Evolutionary conservation across 2,329 filamentous ascomycete species (phyloP).

Genomic region (Aspergillus novofumigatus): DNA sequence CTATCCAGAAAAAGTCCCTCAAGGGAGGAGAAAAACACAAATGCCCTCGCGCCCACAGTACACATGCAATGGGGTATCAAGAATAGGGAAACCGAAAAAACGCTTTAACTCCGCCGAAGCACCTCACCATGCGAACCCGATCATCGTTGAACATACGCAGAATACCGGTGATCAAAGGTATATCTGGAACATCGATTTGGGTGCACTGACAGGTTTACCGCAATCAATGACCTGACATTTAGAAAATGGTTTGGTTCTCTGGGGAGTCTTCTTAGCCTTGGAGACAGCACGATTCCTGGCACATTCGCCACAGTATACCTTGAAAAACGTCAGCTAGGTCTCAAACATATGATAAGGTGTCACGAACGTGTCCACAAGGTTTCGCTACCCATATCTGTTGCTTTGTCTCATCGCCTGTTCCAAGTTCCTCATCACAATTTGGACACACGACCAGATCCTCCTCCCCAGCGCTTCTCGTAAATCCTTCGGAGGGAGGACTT

Average conservation of each 20-base stretch:
- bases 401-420: conserved; percentile 65
- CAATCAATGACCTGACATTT: conserved; percentile 43
- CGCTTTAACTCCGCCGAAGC: conserved; percentile 11
- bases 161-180: conserved; percentile 36
- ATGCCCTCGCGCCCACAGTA: conserved; percentile 3
- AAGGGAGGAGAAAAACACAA: neutral
- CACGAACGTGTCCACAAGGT: conserved; percentile 81
- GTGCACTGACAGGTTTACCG: conserved; percentile 35
- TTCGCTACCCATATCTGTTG: conserved; percentile 91
- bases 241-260: conserved; percentile 38
- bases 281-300: conserved; percentile 37
- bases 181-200: conserved; percentile 44
- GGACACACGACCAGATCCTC: conserved; percentile 76
- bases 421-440: conserved; percentile 79
- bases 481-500: conserved; percentile 65
- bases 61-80: conserved; percentile 5
- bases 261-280: conserved; percentile 30
- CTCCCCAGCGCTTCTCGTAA: conserved; percentile 70
- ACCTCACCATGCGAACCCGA: conserved; percentile 12
- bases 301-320: conserved; percentile 50
- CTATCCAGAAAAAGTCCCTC: neutral
- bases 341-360: neutral
- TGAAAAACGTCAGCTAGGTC: conserved; percentile 6
- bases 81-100: conserved; percentile 8
- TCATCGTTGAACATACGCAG: conserved; percentile 15